Conservation (phyloP, 495 filamentous ascomycete genomes). For the Pyronema omphalodes region DNA sequence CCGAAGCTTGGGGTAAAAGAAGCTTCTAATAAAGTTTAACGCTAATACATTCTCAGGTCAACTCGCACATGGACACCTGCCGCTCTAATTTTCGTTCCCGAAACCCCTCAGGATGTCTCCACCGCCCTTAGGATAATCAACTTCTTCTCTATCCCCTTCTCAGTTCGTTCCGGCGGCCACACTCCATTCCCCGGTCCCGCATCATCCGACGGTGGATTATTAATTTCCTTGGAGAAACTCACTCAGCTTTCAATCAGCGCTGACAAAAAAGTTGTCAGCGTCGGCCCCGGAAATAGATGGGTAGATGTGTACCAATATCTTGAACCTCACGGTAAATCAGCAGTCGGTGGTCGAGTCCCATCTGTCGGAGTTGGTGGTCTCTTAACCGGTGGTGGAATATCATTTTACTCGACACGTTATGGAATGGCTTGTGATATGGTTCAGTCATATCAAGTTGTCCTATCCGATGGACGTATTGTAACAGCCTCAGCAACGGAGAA, state of each 20-base stretch:
- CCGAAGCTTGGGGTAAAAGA: too few relatives aligned
- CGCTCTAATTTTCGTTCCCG: slow-evolving; percentile 1
- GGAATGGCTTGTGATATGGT: slow-evolving; percentile 35
- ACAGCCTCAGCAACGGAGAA: slow-evolving; percentile 28
- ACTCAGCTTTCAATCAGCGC: not conserved
- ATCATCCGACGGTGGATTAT: not conserved
- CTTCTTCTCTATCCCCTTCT: slow-evolving; percentile 26
- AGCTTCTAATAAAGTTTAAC: not conserved
- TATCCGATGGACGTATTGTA: slow-evolving; percentile 32
- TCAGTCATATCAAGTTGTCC: slow-evolving; percentile 20
- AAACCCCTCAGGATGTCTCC: not conserved
- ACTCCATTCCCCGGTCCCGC: slow-evolving; percentile 14
- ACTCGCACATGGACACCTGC: not conserved
- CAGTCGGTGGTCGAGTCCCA: slow-evolving; percentile 25
- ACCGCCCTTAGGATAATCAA: not conserved
- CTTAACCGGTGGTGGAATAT: slow-evolving; percentile 26
- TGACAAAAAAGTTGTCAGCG: slow-evolving; percentile 2
- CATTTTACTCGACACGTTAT: slow-evolving; percentile 28
- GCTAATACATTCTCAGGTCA: not conserved
- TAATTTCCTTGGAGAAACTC: not conserved
- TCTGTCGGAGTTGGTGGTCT: slow-evolving; percentile 5
- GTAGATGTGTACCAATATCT: slow-evolving; percentile 13
- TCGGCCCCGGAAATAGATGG: slow-evolving; percentile 11
- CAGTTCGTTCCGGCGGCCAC: slow-evolving; percentile 37
- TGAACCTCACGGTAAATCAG: not conserved